These are phyloP conservation scores for Fusarium nygamai DNA, from an alignment of 2,329 filamentous ascomycete species.

Conservation along the genomic window DNA sequence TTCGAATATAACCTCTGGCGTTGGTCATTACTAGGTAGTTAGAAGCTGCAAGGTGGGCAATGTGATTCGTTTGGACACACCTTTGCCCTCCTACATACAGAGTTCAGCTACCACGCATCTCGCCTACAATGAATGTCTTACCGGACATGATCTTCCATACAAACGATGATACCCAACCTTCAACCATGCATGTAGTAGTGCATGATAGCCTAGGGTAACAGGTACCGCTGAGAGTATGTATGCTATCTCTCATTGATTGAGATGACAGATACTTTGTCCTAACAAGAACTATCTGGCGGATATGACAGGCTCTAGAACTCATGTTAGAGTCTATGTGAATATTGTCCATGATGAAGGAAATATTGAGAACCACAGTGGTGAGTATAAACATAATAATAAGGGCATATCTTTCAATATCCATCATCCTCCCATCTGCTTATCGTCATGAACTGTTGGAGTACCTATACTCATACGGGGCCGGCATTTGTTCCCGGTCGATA, in stretches of 20 bases:
- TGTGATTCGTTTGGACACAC: constrained; percentile 1
- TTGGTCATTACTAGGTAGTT: not conserved
- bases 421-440: not conserved
- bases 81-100: not conserved
- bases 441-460: not conserved
- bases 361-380: not conserved
- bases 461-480: constrained; percentile 29
- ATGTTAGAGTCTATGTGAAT: not conserved
- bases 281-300: not conserved
- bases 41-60: not conserved
- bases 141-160: constrained; percentile 35
- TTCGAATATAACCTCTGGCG: not conserved
- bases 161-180: not conserved
- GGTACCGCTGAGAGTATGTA: not conserved
- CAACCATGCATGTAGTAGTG: not conserved
- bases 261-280: not conserved
- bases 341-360: not conserved
- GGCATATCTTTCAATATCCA: not conserved
- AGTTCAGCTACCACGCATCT: constrained; percentile 1
- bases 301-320: not conserved
- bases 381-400: not conserved
- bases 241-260: not conserved
- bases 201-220: not conserved
- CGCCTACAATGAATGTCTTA: not conserved
- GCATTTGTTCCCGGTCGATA: constrained; percentile 39